Evolutionary conservation across 805 yeast genomes (phyloP).

Genomic region (Metschnikowia arizonensis): DNA sequence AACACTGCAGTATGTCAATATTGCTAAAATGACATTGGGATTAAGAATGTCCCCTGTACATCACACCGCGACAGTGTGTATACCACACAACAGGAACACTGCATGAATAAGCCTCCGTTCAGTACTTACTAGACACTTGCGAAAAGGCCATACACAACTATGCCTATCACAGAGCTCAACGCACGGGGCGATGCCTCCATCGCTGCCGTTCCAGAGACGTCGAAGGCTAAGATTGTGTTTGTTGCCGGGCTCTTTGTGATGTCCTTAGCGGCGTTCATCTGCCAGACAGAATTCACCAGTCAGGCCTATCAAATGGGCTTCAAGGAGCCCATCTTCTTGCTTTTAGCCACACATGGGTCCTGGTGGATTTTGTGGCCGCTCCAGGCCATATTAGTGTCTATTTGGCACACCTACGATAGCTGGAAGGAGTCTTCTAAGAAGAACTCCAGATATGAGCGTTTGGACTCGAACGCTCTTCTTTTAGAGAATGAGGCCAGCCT

Average conservation of each 20-base stretch:
- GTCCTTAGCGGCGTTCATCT: conserved; percentile 55
- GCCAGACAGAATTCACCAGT: conserved; percentile 77
- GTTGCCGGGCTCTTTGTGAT: conserved; percentile 31
- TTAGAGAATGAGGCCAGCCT: conserved; percentile 18
- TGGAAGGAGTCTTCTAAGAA: conserved; percentile 11
- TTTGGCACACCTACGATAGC: conserved; percentile 40
- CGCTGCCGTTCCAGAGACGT: conserved; percentile 24
- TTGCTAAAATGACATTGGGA: too few relatives aligned
- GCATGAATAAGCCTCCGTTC: too few relatives aligned
- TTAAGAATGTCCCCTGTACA: too few relatives aligned
- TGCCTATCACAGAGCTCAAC: conserved; percentile 35
- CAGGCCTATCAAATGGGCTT: conserved; percentile 57
- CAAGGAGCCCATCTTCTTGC: conserved; percentile 63
- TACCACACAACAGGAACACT: too few relatives aligned
- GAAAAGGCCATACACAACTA: conserved; percentile 9
- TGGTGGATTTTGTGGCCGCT: conserved; percentile 74
- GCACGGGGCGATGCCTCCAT: conserved; percentile 20
- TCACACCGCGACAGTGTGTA: too few relatives aligned
- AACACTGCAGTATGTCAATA: too few relatives aligned
- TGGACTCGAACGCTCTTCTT: conserved; percentile 29
- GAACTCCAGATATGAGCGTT: conserved; percentile 24
- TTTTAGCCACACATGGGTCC: conserved; percentile 70
- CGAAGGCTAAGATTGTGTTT: conserved; percentile 36
- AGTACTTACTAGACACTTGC: not conserved
- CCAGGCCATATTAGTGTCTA: conserved; percentile 51